Base-by-base conservation (phyloP, 805 yeast genomes). In the Candida koratica region DNA sequence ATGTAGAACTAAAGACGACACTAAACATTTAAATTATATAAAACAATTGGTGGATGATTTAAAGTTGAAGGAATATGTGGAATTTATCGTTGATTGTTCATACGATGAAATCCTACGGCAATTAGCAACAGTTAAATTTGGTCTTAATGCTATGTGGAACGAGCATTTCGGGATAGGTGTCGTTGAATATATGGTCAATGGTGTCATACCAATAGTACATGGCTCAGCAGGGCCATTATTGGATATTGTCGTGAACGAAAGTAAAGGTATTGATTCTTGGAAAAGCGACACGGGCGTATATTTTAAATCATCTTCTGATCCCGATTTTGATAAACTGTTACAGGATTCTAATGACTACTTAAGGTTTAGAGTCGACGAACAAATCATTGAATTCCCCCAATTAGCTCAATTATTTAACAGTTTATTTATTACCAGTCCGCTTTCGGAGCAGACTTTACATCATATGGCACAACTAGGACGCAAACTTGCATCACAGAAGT, bases 121-220 rank as follows among this genome's bases (percentile, higher is more conserved):
- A 36, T 64, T 94, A 22, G 49, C 63, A 9, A 61, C 57, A 10
- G 74, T 87, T 3, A 74, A 79, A 17, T 79, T 77, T 51, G 98
- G 98, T 4, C 66, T 93, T 25, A 90, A 93, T 52, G 88, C 95
- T 19, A 93, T 93, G 99, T 93, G 98, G 98, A 93, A 93, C 60
- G 99, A 93, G 64, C 99, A 93, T 64, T 93, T 93, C 58, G 99
- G 99, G 13, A 93, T 93, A 51, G 90, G 96, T 1, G 90, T 93
- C 4, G 98, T 93, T 6, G 99, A 93, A 58, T 86, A 88, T 55
- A 68, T 84, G 63, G 81, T 90, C 2, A 74, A 84, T 37, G 97
- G 97, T 0, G 71, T 83, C 17, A 76, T 93, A 12, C 97, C 98
- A 1, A 63, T 93, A 2, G 93, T 79, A 3, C 97, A 94, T 60